Percentiles rank a stretch among this genome's conserved stretches.
These are phyloP conservation scores for Cyclotella baltica DNA, from an alignment of 108 stramenopile species.

Conservation along the genomic window DNA sequence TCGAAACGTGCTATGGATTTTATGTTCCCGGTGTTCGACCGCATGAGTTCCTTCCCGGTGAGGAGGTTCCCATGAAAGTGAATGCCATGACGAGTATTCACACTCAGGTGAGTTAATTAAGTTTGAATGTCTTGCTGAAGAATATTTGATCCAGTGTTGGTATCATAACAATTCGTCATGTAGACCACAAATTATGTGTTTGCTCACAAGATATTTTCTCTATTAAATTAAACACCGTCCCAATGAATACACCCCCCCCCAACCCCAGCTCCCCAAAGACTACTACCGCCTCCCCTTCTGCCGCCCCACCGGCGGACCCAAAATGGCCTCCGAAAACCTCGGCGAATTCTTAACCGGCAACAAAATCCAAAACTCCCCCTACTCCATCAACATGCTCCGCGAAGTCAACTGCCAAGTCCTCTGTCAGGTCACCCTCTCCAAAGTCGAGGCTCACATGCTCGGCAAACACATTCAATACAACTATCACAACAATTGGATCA, in stretches of 20 bases:
- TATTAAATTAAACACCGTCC: constrained; percentile 3
- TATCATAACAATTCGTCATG: too few relatives aligned
- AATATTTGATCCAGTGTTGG: too few relatives aligned
- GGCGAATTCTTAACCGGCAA: constrained; percentile 96
- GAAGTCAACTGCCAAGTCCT: constrained; percentile 85
- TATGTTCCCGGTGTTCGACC: constrained; percentile 93
- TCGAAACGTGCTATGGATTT: constrained; percentile 56
- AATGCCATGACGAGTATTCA: constrained; percentile 90
- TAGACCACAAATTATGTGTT: not conserved
- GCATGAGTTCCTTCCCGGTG: constrained; percentile 68
- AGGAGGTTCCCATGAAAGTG: constrained; percentile 86
- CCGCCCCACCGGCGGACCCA: constrained; percentile 86
- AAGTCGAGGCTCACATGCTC: constrained; percentile 68
- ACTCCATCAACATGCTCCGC: constrained; percentile 87
- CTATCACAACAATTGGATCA: constrained; percentile 99
- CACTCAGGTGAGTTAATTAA: constrained; percentile 67
- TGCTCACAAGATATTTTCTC: not conserved
- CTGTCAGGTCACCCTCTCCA: constrained; percentile 67
- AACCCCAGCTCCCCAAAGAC: constrained; percentile 90
- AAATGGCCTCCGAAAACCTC: constrained; percentile 88
- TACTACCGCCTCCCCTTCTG: constrained; percentile 98
- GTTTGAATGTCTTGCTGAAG: too few relatives aligned
- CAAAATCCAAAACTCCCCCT: constrained; percentile 97
- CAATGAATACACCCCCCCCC: not conserved
- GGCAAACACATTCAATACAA: constrained; percentile 81